Conservation (phyloP, 495 filamentous ascomycete species). For the Pseudomonodictys pantanalensis region DNA sequence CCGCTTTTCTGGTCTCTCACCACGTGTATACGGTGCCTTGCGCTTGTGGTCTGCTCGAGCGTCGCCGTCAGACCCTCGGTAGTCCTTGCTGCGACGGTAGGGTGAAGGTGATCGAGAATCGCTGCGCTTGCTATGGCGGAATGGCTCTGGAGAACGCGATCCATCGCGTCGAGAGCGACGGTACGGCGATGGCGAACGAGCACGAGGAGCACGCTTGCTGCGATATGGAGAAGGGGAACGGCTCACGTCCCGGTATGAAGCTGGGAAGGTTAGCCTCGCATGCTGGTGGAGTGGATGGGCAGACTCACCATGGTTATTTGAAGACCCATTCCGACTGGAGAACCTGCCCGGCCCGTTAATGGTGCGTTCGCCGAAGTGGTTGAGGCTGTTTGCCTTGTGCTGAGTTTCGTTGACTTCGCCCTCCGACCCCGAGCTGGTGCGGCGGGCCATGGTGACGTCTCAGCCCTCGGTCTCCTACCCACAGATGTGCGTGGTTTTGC, state of each 20-base stretch:
- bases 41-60: slow-evolving; percentile 63
- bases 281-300: background rate
- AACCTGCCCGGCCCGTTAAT: slow-evolving; percentile 20
- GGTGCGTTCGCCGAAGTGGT: background rate
- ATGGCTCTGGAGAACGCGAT: slow-evolving; percentile 43
- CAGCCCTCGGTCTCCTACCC: background rate
- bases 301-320: background rate
- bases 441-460: slow-evolving; percentile 1
- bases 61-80: slow-evolving; percentile 51
- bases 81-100: slow-evolving; percentile 50
- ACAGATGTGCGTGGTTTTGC: background rate
- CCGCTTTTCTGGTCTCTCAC: slow-evolving; percentile 9
- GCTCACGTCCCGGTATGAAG: background rate
- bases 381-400: slow-evolving; percentile 12
- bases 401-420: slow-evolving; percentile 17
- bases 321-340: background rate
- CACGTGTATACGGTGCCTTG: slow-evolving; percentile 7
- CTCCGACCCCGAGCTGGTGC: slow-evolving; percentile 15
- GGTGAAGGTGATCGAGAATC: slow-evolving; percentile 30
- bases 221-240: slow-evolving; percentile 16
- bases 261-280: background rate
- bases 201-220: background rate
- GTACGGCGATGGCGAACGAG: slow-evolving; percentile 9
- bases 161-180: slow-evolving; percentile 45
- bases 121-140: too few relatives aligned